Evolutionary conservation across 2,329 filamentous ascomycete genomes (phyloP), one percentile per base, ranked within the genome.

Genomic region (Alternaria atra): DNA sequence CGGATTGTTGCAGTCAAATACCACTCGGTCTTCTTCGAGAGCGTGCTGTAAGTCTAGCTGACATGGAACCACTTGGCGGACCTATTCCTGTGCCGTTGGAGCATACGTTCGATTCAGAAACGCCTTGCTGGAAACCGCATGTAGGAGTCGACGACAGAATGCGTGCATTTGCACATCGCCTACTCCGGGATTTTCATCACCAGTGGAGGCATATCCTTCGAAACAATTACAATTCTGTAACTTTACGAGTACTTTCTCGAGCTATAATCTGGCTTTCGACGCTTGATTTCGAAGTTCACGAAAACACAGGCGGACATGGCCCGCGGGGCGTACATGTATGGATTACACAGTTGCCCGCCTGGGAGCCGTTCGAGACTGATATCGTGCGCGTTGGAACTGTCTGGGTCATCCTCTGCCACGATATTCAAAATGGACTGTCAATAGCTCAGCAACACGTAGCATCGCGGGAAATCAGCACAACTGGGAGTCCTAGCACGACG

Each of bases 151-250:
- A 52, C 37, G 12, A 43, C 50, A 42, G 37, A 42, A 52, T 42
- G 37, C 37, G 35, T 52, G 37, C 23, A 34, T 52, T 52, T 52
- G 25, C 12, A 29, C 37, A 52, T 43, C 15, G 25, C 15, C n/a
- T 52, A 40, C 35, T 52, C 10, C 48, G 48, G 34, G 25, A 52
- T 52, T 52, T 52, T 23, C 48, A 52, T 40, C 15, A 52, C 25
- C 10, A 27, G 20, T 52, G 35, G 34, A 39, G 48, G 34, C 48
- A 52, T 29, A 52, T 52, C 8, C 50, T 52, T 34, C 50, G 50
- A 25, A 23, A 52, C 27, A 43, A 32, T 23, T 52, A 43, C n/a
- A 42, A 42, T 43, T 17, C 3, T 13, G 30, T n/a, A 8, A 52
- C 37, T 42, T 43, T 43, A 27, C 23, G 37, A 34, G 37, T 29